Conservation (phyloP, 148 eudicot genomes). For the Heliamphora exappendiculata region DNA sequence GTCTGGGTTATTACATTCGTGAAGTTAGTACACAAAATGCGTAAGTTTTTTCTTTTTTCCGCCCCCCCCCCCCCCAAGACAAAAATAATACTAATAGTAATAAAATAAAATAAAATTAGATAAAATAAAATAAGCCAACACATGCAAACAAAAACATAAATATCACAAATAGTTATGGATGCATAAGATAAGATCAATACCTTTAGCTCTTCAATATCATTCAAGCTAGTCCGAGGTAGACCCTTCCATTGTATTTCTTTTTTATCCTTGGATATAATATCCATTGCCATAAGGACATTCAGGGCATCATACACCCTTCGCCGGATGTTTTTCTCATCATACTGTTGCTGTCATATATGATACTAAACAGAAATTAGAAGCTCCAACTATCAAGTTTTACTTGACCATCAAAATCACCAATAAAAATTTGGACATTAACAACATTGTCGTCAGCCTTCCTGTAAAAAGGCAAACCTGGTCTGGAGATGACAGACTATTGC, state of each 20-base stretch:
- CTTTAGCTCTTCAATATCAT: conserved; percentile 83
- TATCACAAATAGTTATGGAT: not conserved
- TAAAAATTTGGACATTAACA: not conserved
- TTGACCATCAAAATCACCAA: not conserved
- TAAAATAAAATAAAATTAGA: too few species aligned
- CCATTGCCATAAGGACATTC: conserved; percentile 97
- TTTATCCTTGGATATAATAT: conserved; percentile 84
- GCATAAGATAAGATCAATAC: conserved; percentile 23
- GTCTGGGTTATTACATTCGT: conserved; percentile 33
- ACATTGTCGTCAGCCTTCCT: conserved; percentile 2
- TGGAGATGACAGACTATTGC: conserved; percentile 37
- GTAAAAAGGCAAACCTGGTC: conserved; percentile 42
- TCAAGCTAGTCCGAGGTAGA: conserved; percentile 71
- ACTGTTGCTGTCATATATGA: conserved; percentile 49
- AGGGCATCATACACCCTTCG: conserved; percentile 94
- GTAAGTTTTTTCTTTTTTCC: too few species aligned
- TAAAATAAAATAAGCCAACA: too few species aligned
- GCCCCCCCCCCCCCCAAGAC: too few species aligned
- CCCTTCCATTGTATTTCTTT: conserved; percentile 97
- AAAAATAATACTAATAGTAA: too few species aligned
- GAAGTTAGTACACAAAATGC: not conserved
- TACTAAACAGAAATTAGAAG: not conserved
- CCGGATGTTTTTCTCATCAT: conserved; percentile 89
- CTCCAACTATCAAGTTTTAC: not conserved
- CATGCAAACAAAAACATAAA: not conserved